phyloP scores from a whole-genome alignment of 2,329 filamentous ascomycete species.

The Alternaria gaisen region DNA sequence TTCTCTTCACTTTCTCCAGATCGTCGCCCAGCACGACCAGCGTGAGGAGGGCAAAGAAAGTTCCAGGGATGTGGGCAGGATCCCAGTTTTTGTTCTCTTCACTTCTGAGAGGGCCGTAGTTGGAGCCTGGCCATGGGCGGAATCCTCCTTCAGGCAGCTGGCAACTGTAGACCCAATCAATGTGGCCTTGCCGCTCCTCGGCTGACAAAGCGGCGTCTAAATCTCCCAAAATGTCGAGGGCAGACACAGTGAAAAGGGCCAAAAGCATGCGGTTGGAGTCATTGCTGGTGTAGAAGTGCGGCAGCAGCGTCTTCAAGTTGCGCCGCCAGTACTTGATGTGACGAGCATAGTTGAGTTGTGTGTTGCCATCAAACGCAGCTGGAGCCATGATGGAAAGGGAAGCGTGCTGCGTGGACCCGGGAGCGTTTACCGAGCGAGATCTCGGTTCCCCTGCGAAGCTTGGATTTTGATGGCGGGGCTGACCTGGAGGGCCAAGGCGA shows the following conservation, averaged over 20 bases:
- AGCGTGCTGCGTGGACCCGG: constrained; percentile 14
- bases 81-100: constrained; percentile 69
- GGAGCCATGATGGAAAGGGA: constrained; percentile 30
- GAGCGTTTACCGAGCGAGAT: constrained; percentile 15
- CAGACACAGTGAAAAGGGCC: constrained; percentile 87
- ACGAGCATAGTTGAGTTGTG: constrained; percentile 46
- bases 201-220: constrained; percentile 64
- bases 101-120: constrained; percentile 60
- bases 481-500: constrained; percentile 11
- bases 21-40: constrained; percentile 73
- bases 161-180: constrained; percentile 83
- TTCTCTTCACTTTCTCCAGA: constrained; percentile 69
- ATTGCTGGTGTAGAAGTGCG: constrained; percentile 82
- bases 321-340: constrained; percentile 94
- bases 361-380: constrained; percentile 22
- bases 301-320: constrained; percentile 83
- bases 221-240: constrained; percentile 79
- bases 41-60: constrained; percentile 84
- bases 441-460: constrained; percentile 10
- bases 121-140: constrained; percentile 79
- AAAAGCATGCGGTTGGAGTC: constrained; percentile 92
- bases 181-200: constrained; percentile 65
- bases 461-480: constrained; percentile 18
- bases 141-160: constrained; percentile 91
- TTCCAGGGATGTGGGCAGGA: constrained; percentile 85